Evolutionary conservation across 192 early-diverging fungal species (phyloP), one percentile per base, ranked within the genome.

Genomic region (Funneliformis mosseae): DNA sequence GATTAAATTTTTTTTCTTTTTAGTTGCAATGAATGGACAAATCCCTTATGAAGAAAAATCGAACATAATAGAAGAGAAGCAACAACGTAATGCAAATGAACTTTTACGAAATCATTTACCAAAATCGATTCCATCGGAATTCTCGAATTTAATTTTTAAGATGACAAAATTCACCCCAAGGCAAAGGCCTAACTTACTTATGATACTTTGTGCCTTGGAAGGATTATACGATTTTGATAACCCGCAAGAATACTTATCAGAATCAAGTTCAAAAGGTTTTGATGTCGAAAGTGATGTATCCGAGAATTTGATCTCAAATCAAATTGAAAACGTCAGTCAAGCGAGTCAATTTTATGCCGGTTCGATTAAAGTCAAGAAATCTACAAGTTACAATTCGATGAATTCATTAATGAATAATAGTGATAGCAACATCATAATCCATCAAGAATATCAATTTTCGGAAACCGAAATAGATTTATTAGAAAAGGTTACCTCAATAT

Each of bases 101-200:
- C 18, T 50, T 27, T 48, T 76, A 8, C 33, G 25, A 60, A 50
- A 27, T 8, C 50, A 48, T 50, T 48, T 76, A 50, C 23, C 74
- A 14, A 9, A 38, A 38, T 21, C 7, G 12, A 45, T 25, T 48
- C 74, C 74, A 33, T 7, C 43, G 25, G 5, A 50, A 39, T 76
- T 39, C 27, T 23, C 74, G 10, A 42, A 76, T 50, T 38, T 61
- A 33, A 50, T 76, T 76, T 27, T 59, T 21, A 61, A 76, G 38
- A 23, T 76, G 23, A 76, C 74, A 59, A 42, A 48, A 38, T 59
- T 60, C 60, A 45, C 43, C 60, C 74, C 74, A 92, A 80, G 91
- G 89, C 74, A 84, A 89, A 8, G 90, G 89, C 1, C 71, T 63
- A 48, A 85, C 88, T 39, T 86, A 81, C 50, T 92, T 89, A 60